Conservation (phyloP, 352 stramenopile species). For the Salisapilia sapeloensis region DNA sequence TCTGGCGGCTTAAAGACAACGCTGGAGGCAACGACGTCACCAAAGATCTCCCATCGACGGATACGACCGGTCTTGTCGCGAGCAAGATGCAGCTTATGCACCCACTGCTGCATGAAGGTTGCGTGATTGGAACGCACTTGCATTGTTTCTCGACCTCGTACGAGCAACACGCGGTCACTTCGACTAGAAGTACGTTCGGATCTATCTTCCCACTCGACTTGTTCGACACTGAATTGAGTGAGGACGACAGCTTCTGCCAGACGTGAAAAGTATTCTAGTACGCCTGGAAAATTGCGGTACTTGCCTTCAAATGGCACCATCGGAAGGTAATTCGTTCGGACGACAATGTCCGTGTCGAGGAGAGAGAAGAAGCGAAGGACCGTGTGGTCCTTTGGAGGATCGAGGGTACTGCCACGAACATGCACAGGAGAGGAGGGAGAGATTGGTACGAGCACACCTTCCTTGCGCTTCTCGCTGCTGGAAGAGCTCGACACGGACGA, state of each 20-base stretch:
- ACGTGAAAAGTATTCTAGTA: conserved; percentile 65
- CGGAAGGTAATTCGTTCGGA: conserved; percentile 77
- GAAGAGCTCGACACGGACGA: conserved; percentile 4
- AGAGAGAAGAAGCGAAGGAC: conserved; percentile 65
- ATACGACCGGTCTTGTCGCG: conserved; percentile 18
- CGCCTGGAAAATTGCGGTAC: conserved; percentile 51
- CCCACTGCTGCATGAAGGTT: conserved; percentile 79
- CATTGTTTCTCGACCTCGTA: conserved; percentile 67
- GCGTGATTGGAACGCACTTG: conserved; percentile 67
- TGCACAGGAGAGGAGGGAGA: conserved; percentile 7
- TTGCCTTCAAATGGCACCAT: conserved; percentile 82
- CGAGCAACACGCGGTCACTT: conserved; percentile 39
- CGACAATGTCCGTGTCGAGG: conserved; percentile 50
- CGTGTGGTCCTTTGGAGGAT: conserved; percentile 42
- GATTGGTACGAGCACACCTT: too few relatives aligned
- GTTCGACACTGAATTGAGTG: conserved; percentile 63
- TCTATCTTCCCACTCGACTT: conserved; percentile 34
- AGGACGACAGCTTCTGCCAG: conserved; percentile 48
- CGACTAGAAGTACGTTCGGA: conserved; percentile 1
- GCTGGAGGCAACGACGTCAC: conserved; percentile 69
- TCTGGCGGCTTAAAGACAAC: conserved; percentile 70
- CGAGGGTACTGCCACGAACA: conserved; percentile 22
- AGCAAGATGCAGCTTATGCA: conserved; percentile 76
- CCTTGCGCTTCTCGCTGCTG: conserved; percentile 19
- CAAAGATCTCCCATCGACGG: conserved; percentile 75